Conservation (phyloP, 163 green algal genomes). For the Chlorella variabilis region DNA sequence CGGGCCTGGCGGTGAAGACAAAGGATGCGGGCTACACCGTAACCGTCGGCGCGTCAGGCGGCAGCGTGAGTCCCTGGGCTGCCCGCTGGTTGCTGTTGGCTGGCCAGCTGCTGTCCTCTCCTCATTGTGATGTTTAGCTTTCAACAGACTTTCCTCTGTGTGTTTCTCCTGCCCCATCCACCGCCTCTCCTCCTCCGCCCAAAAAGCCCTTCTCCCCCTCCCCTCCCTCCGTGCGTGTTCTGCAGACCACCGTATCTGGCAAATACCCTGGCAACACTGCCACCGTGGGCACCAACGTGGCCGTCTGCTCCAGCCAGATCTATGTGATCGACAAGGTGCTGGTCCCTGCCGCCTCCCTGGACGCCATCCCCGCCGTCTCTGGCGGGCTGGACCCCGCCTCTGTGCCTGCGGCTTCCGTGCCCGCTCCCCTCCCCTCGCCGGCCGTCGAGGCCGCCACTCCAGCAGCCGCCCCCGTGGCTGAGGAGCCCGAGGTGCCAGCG, state of each 20-base stretch:
- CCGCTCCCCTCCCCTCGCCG: neutral
- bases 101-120: neutral
- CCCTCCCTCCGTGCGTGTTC: too few species aligned
- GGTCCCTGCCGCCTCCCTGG: conserved; percentile 31
- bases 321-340: conserved; percentile 32
- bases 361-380: conserved; percentile 18
- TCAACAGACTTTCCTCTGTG: too few species aligned
- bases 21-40: neutral
- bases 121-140: too few species aligned
- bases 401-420: neutral
- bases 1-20: conserved; percentile 16
- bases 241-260: conserved; percentile 30
- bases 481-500: neutral
- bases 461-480: neutral
- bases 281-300: conserved; percentile 13
- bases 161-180: too few species aligned
- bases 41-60: neutral
- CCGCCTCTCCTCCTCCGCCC: too few species aligned
- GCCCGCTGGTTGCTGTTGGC: neutral
- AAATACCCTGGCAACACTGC: conserved; percentile 35
- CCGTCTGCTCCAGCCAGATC: conserved; percentile 24
- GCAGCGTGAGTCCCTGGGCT: neutral
- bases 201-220: too few species aligned
- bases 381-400: neutral
- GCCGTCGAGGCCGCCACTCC: neutral